Evolutionary conservation across 257 asterid species (phyloP), one percentile per base, ranked within the genome.

Genomic region (Petrea volubilis): DNA sequence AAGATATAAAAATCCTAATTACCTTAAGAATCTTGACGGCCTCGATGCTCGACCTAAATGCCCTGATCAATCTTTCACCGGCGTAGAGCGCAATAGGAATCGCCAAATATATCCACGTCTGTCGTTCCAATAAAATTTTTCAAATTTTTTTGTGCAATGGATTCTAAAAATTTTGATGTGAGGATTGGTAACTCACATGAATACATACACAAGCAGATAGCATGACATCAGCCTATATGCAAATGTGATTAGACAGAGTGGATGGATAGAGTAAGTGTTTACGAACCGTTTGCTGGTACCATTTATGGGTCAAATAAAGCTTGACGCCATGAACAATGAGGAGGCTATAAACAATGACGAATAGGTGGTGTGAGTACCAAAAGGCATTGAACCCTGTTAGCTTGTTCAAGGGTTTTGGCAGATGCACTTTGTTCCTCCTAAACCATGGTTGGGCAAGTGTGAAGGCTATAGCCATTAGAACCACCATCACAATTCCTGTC

Each of bases 71-170:
- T 58, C 97, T 86, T 78, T 92, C 97, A 7, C 89, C 79, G 46
- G 77, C 89, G 62, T 92, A 89, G 15, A 92, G 88, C 28, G 38
- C 2, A 17, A 92, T 60, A 0, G 96, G 97, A 36, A 92, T 21
- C 0, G 89, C 84, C 60, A 92, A 52, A 76, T 92, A 92, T 95
- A 92, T 92, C 97, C 97, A 89, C 24, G 96, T 89, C 97, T 91
- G 85, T 77, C 7, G 40, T 7, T 58, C 21, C 5, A 21, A 60
- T 43, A 72, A 47, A 11, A 31, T 64, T 0, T 15, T 3, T 33
- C 5, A 15, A 47, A 38, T 15, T 5, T 25, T 10, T 20, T 5
- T 6, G 14, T n/a, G 5, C 0, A 20, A 9, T 0, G 1, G 9
- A 36, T 18, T 8, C n/a, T n/a, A 2, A 17, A 49, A 69, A 40